These are phyloP conservation scores for Neocucurbitaria cava DNA, from an alignment of 2,329 filamentous ascomycete species.

Conservation along the genomic window DNA sequence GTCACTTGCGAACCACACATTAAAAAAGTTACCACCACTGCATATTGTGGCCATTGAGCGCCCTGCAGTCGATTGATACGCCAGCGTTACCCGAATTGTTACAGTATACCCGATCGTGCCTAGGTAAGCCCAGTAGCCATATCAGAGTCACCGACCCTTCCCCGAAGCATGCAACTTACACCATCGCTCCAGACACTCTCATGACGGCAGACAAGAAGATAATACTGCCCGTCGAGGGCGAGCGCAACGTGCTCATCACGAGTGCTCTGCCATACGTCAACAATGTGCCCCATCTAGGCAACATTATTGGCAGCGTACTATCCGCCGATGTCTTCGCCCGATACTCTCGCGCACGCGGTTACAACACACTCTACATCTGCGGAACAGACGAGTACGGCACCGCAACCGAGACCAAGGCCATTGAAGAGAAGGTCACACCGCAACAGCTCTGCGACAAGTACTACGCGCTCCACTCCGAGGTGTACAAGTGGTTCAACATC, in stretches of 20 bases:
- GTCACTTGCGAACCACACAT: slow-evolving; percentile 25
- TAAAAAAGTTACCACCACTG: background rate
- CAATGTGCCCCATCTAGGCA: slow-evolving; percentile 75
- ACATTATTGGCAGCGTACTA: slow-evolving; percentile 64
- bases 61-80: background rate
- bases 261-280: slow-evolving; percentile 89
- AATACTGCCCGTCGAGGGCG: slow-evolving; percentile 60
- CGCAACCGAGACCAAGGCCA: slow-evolving; percentile 92
- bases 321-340: slow-evolving; percentile 81
- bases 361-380: slow-evolving; percentile 84
- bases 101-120: background rate
- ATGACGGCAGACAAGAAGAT: slow-evolving; percentile 49
- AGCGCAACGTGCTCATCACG: slow-evolving; percentile 89
- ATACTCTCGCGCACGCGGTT: slow-evolving; percentile 80
- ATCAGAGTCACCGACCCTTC: background rate
- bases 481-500: slow-evolving; percentile 97
- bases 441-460: slow-evolving; percentile 91
- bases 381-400: slow-evolving; percentile 96
- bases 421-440: slow-evolving; percentile 84
- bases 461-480: slow-evolving; percentile 84
- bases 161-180: background rate
- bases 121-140: background rate
- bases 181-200: slow-evolving; percentile 5
- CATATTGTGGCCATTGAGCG: background rate
- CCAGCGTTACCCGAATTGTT: background rate